Percentiles rank a stretch among this genome's conserved stretches.
Conservation (phyloP, 257 asterid genomes). For the Solanum sparsipilum region DNA sequence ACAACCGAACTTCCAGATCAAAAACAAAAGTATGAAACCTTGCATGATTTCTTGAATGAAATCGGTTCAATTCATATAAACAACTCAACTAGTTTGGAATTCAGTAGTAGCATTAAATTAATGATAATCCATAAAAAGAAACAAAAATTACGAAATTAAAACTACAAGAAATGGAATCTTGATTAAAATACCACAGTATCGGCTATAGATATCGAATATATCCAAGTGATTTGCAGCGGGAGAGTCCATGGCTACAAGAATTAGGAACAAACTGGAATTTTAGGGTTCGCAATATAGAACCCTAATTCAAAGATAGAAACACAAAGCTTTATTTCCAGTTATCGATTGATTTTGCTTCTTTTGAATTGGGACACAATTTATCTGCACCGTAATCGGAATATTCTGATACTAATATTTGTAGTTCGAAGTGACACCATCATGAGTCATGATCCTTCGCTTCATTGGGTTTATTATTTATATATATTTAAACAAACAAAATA, state of each 20-base stretch:
- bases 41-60: background rate
- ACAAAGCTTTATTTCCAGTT: background rate
- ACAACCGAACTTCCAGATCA: background rate
- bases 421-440: background rate
- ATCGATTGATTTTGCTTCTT: background rate
- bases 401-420: background rate
- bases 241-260: conserved; percentile 35
- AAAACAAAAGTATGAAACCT: background rate
- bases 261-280: background rate
- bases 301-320: background rate
- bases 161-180: background rate
- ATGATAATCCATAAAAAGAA: background rate
- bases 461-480: background rate
- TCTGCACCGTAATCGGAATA: background rate
- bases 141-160: background rate
- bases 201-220: conserved; percentile 49
- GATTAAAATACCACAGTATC: conserved; percentile 48
- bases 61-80: background rate
- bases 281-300: background rate
- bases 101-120: background rate
- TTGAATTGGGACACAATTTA: background rate
- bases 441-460: background rate
- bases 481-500: background rate
- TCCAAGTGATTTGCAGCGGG: conserved; percentile 23
- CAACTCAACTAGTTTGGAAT: background rate